These are phyloP conservation scores for Atkinsonella texensis DNA, from an alignment of 2,329 filamentous ascomycete genomes.

Conservation along the genomic window DNA sequence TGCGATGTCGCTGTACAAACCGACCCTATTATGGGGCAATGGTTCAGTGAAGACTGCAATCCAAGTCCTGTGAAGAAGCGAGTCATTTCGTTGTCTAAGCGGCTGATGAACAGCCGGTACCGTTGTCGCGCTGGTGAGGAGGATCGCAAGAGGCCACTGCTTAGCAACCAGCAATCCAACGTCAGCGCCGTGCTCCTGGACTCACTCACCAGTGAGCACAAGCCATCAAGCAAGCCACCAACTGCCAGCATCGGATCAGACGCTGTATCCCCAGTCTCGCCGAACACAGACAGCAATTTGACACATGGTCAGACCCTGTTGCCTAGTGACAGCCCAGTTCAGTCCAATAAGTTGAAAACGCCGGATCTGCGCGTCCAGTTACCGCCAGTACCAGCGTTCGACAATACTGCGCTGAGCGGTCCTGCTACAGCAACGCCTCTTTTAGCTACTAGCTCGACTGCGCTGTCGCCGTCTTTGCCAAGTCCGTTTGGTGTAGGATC, in stretches of 20 bases:
- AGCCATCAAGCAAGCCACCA: conserved; percentile 13
- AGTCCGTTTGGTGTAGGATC: conserved; percentile 31
- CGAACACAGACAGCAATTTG: conserved; percentile 15
- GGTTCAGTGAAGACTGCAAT: conserved; percentile 31
- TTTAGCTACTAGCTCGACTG: conserved; percentile 29
- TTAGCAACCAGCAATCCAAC: conserved; percentile 13
- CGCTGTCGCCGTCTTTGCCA: conserved; percentile 37
- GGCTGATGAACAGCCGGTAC: conserved; percentile 37
- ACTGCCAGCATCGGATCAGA: conserved; percentile 12
- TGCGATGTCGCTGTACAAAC: conserved; percentile 42
- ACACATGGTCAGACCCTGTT: conserved; percentile 17
- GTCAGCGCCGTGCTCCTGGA: conserved; percentile 29
- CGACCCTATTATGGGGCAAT: conserved; percentile 39
- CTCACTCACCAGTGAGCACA: conserved; percentile 22
- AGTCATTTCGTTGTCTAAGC: conserved; percentile 40
- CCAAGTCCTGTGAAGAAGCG: conserved; percentile 31
- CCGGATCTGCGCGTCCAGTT: conserved; percentile 42
- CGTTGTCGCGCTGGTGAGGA: conserved; percentile 29
- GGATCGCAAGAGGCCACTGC: conserved; percentile 18
- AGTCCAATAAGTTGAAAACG: conserved; percentile 24
- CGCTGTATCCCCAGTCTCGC: conserved; percentile 13
- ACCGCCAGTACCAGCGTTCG: conserved; percentile 42
- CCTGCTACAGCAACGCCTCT: conserved; percentile 27
- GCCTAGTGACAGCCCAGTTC: background rate
- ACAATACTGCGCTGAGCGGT: conserved; percentile 23